Evolutionary conservation across 2,329 filamentous ascomycete species (phyloP).

Genomic region (Fusarium agapanthi): DNA sequence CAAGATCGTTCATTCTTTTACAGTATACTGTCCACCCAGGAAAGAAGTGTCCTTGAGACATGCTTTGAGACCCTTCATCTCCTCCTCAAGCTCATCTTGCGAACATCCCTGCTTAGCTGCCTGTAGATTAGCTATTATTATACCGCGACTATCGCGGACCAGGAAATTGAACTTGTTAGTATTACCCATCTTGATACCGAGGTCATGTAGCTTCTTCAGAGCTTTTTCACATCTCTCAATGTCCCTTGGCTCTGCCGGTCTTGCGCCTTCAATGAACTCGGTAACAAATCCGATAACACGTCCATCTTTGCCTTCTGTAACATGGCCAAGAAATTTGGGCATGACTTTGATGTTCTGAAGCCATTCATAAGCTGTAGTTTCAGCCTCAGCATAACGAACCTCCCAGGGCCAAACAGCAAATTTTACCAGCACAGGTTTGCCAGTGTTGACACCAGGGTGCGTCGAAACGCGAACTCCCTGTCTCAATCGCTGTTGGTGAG

Average conservation of each 20-base stretch:
- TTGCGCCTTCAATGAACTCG: conserved; percentile 37
- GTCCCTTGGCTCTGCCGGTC: conserved; percentile 34
- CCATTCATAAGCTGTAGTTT: conserved; percentile 43
- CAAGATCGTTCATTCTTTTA: background rate
- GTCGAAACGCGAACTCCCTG: conserved; percentile 38
- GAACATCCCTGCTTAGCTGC: conserved; percentile 32
- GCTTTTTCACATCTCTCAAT: conserved; percentile 35
- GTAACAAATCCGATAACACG: conserved; percentile 42
- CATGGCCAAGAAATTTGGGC: conserved; percentile 44
- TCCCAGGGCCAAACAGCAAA: conserved; percentile 43
- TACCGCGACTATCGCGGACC: conserved; percentile 33
- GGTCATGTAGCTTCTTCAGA: conserved; percentile 36
- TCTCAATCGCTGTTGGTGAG: conserved; percentile 29
- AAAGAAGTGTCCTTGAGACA: conserved; percentile 14
- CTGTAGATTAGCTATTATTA: conserved; percentile 41
- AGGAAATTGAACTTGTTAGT: conserved; percentile 45
- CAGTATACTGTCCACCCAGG: background rate
- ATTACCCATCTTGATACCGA: conserved; percentile 44
- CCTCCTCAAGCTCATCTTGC: conserved; percentile 32
- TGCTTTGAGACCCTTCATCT: conserved; percentile 34
- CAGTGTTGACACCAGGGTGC: conserved; percentile 33
- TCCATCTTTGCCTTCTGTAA: conserved; percentile 37
- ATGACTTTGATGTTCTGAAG: conserved; percentile 36
- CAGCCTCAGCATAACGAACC: conserved; percentile 33
- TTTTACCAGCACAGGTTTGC: conserved; percentile 39